Evolutionary conservation across 768 basidiomycete genomes (phyloP).

Genomic region (Mycena galericulata): DNA sequence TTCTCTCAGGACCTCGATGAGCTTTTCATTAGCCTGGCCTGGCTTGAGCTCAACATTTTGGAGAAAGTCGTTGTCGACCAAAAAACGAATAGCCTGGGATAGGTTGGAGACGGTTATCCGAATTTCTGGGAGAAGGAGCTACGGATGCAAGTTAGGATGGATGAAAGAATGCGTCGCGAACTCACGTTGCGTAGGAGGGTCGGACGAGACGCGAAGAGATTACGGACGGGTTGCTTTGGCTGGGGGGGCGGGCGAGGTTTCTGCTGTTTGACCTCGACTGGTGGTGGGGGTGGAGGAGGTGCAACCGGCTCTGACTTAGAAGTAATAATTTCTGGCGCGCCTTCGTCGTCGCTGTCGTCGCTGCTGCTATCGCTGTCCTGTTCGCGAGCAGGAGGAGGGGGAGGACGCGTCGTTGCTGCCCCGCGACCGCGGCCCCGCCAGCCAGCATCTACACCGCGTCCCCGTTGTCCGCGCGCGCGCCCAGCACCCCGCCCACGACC

Average conservation of each 20-base stretch:
- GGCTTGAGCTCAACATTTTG: constrained; percentile 82
- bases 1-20: constrained; percentile 68
- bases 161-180: constrained; percentile 16
- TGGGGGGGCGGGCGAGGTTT: constrained; percentile 35
- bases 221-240: constrained; percentile 65
- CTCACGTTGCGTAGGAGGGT: constrained; percentile 85
- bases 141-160: constrained; percentile 21
- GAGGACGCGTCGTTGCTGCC: constrained; percentile 31
- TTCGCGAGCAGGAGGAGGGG: constrained; percentile 22
- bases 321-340: constrained; percentile 67
- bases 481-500: constrained; percentile 42
- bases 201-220: constrained; percentile 76
- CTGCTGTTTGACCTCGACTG: constrained; percentile 34
- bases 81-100: constrained; percentile 91
- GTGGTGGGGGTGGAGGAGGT: constrained; percentile 10
- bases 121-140: constrained; percentile 90
- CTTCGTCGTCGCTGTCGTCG: constrained; percentile 52
- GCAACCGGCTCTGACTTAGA: constrained; percentile 54
- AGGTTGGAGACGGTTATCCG: constrained; percentile 90
- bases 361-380: constrained; percentile 39
- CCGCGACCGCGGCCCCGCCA: constrained; percentile 44
- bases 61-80: constrained; percentile 92
- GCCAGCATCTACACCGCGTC: constrained; percentile 31
- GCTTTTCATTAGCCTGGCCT: constrained; percentile 75
- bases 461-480: constrained; percentile 7